Percentiles rank a stretch among this genome's conserved stretches.
These are phyloP conservation scores for Maudiozyma turicensis DNA, from an alignment of 805 yeast genomes.

Conservation along the genomic window DNA sequence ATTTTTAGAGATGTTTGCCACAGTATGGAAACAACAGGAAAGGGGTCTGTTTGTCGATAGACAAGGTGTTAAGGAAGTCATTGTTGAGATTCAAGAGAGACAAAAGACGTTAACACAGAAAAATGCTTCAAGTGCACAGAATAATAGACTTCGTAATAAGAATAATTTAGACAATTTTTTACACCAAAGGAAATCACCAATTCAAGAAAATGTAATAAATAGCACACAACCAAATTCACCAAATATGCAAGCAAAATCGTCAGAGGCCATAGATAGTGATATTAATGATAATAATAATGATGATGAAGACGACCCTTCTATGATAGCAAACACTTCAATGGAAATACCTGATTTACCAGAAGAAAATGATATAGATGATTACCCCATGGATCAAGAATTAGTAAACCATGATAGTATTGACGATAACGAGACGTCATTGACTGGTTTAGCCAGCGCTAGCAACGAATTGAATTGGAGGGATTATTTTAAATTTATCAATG, in stretches of 20 bases:
- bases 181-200: background rate
- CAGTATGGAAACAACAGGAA: slow-evolving; percentile 81
- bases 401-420: background rate
- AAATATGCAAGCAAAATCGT: background rate
- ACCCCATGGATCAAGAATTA: background rate
- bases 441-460: background rate
- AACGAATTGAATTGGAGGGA: slow-evolving; percentile 55
- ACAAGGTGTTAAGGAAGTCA: slow-evolving; percentile 50
- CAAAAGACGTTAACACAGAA: slow-evolving; percentile 11
- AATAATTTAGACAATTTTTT: slow-evolving; percentile 13
- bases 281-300: background rate
- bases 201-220: no score
- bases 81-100: slow-evolving; percentile 44
- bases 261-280: slow-evolving; percentile 1
- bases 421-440: background rate
- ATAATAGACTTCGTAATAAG: background rate
- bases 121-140: background rate
- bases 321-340: slow-evolving; percentile 1
- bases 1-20: slow-evolving; percentile 65
- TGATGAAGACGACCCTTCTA: background rate
- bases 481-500: slow-evolving; percentile 56
- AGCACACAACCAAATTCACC: background rate
- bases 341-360: background rate
- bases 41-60: slow-evolving; percentile 81
- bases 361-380: background rate